phyloP scores from a whole-genome alignment of 2,329 filamentous ascomycete genomes.

The Hymenoscyphus infarciens region DNA sequence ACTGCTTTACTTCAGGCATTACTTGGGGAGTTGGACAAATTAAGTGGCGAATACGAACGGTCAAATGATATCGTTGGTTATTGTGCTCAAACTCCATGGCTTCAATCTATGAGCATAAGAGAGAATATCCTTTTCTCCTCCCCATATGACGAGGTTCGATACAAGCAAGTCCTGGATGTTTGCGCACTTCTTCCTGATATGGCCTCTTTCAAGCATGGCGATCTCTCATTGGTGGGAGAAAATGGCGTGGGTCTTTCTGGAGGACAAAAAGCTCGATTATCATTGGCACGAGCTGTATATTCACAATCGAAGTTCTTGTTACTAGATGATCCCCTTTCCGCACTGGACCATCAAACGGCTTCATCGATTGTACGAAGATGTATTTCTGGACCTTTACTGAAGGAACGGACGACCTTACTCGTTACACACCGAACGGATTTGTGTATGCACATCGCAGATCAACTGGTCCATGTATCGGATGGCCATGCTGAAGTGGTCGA shows the following conservation, averaged over 20 bases:
- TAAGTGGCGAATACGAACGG: slow-evolving; percentile 39
- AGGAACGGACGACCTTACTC: slow-evolving; percentile 52
- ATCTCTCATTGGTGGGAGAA: slow-evolving; percentile 58
- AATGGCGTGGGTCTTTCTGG: slow-evolving; percentile 60
- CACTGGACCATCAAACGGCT: slow-evolving; percentile 61
- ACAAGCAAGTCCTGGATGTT: slow-evolving; percentile 63
- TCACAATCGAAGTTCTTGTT: slow-evolving; percentile 51
- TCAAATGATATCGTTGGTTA: slow-evolving; percentile 58
- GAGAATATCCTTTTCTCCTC: slow-evolving; percentile 65
- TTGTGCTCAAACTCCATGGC: slow-evolving; percentile 63
- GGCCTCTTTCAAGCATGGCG: slow-evolving; percentile 59
- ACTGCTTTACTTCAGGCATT: slow-evolving; percentile 41
- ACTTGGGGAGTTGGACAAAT: slow-evolving; percentile 34
- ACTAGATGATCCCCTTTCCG: slow-evolving; percentile 57
- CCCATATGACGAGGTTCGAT: slow-evolving; percentile 66
- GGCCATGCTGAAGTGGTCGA: slow-evolving; percentile 44
- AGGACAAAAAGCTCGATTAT: slow-evolving; percentile 57
- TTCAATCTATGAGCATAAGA: slow-evolving; percentile 66
- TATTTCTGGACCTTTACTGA: slow-evolving; percentile 51
- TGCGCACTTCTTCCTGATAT: slow-evolving; percentile 61
- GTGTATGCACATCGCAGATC: slow-evolving; percentile 67
- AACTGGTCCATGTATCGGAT: slow-evolving; percentile 66
- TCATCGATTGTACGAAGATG: slow-evolving; percentile 57
- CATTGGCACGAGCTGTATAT: slow-evolving; percentile 58
- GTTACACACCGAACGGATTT: slow-evolving; percentile 68